These are phyloP conservation scores for Ophiostoma himal-ulmi DNA, from an alignment of 2,329 filamentous ascomycete genomes.

Conservation along the genomic window DNA sequence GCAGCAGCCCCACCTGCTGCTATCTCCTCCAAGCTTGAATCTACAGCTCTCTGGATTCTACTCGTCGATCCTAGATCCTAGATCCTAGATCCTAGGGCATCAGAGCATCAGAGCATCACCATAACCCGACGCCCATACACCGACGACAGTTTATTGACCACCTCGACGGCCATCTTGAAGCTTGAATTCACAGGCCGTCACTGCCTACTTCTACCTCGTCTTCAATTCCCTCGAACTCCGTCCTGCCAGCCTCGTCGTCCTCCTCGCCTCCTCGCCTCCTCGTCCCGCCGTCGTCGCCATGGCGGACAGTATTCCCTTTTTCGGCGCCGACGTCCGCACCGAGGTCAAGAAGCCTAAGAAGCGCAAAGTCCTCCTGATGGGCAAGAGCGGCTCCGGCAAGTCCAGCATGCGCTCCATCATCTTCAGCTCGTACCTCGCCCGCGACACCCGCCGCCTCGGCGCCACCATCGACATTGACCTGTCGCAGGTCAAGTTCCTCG, in stretches of 20 bases:
- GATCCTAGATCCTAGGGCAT: neutral
- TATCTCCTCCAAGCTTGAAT: neutral
- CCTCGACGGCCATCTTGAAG: neutral
- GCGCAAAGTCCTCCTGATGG: constrained; percentile 85
- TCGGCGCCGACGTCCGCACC: constrained; percentile 25
- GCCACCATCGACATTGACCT: constrained; percentile 98
- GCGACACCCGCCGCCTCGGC: constrained; percentile 86
- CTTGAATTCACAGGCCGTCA: neutral
- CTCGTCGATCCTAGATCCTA: neutral
- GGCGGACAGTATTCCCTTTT: constrained; percentile 18
- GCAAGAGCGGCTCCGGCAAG: constrained; percentile 94
- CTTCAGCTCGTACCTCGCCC: constrained; percentile 97
- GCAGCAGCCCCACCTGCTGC: neutral
- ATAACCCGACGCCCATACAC: no score
- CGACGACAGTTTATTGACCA: no score
- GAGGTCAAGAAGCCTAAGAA: constrained; percentile 68
- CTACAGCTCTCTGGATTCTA: neutral
- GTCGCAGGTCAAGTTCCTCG: constrained; percentile 97
- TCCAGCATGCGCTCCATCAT: constrained; percentile 98
- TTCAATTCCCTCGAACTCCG: neutral
- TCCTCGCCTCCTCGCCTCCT: neutral
- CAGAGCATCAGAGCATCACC: neutral
- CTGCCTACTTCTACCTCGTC: neutral
- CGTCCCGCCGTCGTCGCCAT: neutral
- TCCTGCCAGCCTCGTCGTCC: neutral